phyloP scores from a whole-genome alignment of 169 alveolate genomes.

The Plasmodium vinckei region DNA sequence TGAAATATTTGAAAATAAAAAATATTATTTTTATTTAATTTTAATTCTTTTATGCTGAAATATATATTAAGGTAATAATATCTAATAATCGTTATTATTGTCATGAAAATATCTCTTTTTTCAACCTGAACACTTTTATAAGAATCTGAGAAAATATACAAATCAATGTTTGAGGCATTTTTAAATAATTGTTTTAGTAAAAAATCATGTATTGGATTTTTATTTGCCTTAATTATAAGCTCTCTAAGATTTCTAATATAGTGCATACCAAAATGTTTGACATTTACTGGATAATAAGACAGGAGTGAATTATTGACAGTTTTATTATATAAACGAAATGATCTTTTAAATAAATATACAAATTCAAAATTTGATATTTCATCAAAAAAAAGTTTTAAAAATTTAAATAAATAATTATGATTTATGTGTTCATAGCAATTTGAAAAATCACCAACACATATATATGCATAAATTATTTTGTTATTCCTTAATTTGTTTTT shows the following conservation, averaged over 20 bases:
- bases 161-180: slow-evolving; percentile 10
- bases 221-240: slow-evolving; percentile 31
- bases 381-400: slow-evolving; percentile 41
- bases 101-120: slow-evolving; percentile 66
- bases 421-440: slow-evolving; percentile 72
- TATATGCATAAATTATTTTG: slow-evolving; percentile 60
- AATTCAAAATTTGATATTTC: slow-evolving; percentile 65
- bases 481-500: slow-evolving; percentile 67
- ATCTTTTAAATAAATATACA: slow-evolving; percentile 73
- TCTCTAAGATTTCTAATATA: slow-evolving; percentile 58
- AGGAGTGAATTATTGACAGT: slow-evolving; percentile 47
- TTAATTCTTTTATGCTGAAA: slow-evolving; percentile 52
- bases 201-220: slow-evolving; percentile 14
- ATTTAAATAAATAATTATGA: slow-evolving; percentile 70
- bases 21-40: slow-evolving; percentile 44
- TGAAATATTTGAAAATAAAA: slow-evolving; percentile 65
- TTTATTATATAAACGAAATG: slow-evolving; percentile 48
- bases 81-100: slow-evolving; percentile 54
- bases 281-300: slow-evolving; percentile 69
- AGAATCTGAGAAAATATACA: slow-evolving; percentile 63
- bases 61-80: slow-evolving; percentile 63
- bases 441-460: slow-evolving; percentile 74
- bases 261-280: slow-evolving; percentile 32
- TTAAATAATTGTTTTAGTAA: slow-evolving; percentile 56
- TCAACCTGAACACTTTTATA: slow-evolving; percentile 70